Conservation (phyloP, 805 yeast genomes). For the Ogataea zsoltii region DNA sequence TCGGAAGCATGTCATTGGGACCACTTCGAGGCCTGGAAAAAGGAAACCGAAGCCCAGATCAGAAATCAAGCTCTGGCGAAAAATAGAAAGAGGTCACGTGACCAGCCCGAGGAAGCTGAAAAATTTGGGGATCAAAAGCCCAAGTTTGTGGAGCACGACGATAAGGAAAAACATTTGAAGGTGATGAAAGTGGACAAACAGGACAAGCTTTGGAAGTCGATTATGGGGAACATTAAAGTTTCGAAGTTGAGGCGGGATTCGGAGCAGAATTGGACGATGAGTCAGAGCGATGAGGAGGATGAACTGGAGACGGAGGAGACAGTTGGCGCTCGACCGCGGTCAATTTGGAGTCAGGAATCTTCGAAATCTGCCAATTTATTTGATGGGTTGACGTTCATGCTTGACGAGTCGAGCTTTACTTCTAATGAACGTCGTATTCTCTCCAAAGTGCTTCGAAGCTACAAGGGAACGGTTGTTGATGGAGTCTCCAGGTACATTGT, state of each 20-base stretch:
- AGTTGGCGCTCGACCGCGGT: not conserved
- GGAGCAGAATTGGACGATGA: slow-evolving; percentile 13
- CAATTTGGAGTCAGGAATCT: slow-evolving; percentile 1
- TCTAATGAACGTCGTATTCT: slow-evolving; percentile 20
- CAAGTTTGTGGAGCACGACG: slow-evolving; percentile 2
- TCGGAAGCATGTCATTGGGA: slow-evolving; percentile 43
- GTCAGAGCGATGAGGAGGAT: slow-evolving; percentile 9
- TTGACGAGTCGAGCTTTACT: slow-evolving; percentile 19
- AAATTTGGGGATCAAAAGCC: not conserved
- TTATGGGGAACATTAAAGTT: slow-evolving; percentile 24
- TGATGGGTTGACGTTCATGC: slow-evolving; percentile 18
- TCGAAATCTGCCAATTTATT: slow-evolving; percentile 13
- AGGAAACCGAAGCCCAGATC: slow-evolving; percentile 9
- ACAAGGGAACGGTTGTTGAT: slow-evolving; percentile 22
- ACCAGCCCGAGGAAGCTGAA: not conserved
- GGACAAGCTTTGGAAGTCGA: slow-evolving; percentile 26
- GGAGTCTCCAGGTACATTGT: slow-evolving; percentile 17
- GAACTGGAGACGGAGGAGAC: not conserved
- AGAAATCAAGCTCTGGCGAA: slow-evolving; percentile 12
- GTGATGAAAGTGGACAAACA: slow-evolving; percentile 25
- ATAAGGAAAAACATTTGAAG: slow-evolving; percentile 26
- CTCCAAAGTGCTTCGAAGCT: slow-evolving; percentile 24
- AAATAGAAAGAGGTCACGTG: slow-evolving; percentile 9
- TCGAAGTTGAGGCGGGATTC: slow-evolving; percentile 10
- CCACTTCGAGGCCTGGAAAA: slow-evolving; percentile 17